phyloP scores from a whole-genome alignment of 176 grass and related monocot species.

The Dactylis glomerata region DNA sequence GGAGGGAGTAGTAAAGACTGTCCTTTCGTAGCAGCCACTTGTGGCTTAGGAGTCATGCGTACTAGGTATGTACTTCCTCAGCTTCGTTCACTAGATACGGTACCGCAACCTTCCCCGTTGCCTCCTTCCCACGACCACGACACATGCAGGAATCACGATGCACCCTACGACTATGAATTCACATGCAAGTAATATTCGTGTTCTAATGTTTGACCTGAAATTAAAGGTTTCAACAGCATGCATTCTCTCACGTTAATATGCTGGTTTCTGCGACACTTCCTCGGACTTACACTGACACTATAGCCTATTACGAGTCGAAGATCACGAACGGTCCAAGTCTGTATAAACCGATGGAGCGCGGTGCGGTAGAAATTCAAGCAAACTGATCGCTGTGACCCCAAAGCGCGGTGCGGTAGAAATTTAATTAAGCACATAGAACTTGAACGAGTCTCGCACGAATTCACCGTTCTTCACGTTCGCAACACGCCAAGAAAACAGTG shows the following conservation, averaged over 20 bases:
- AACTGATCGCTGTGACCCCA: no score
- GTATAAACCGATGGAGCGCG: no score
- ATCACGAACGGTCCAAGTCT: no score
- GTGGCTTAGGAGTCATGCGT: background rate
- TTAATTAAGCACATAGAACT: background rate
- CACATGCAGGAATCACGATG: background rate
- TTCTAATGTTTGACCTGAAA: no score
- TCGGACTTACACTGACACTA: no score
- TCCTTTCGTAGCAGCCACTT: no score
- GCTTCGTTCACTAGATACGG: background rate
- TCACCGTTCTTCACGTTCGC: background rate
- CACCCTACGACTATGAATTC: background rate
- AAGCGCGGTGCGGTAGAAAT: background rate
- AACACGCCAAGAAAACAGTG: background rate
- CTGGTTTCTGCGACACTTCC: no score
- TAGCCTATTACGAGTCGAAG: no score
- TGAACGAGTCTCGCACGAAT: constrained; percentile 13
- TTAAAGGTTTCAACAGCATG: no score
- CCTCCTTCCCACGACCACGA: background rate
- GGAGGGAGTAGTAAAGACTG: no score
- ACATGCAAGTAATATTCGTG: background rate
- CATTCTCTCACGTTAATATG: no score
- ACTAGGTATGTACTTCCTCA: background rate
- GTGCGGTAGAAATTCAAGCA: no score
- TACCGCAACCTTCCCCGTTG: background rate